Percentiles rank a stretch among this genome's conserved stretches.
Evolutionary conservation across 192 early-diverging fungal species (phyloP).

Genomic region (Haplosporangium gracile): DNA sequence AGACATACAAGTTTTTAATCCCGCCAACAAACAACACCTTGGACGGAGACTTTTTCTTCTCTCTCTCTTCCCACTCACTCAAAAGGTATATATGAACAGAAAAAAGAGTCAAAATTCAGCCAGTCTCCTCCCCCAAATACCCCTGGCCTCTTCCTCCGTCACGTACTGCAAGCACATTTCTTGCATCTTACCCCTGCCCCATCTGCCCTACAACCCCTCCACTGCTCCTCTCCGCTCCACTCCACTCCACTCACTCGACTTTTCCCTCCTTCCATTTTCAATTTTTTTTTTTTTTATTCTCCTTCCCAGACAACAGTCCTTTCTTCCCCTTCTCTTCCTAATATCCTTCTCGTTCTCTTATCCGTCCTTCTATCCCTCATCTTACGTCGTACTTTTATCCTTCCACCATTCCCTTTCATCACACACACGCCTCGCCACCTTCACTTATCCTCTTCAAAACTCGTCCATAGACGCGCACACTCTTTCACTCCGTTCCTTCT

Average conservation of each 20-base stretch:
- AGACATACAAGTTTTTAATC: too few relatives aligned
- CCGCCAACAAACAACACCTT: too few relatives aligned
- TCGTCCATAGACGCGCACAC: neutral
- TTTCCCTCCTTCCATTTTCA: neutral
- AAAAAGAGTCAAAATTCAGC: too few relatives aligned
- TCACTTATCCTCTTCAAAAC: neutral
- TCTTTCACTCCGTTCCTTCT: neutral
- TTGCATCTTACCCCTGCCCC: neutral
- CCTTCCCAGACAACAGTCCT: neutral
- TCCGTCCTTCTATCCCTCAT: neutral
- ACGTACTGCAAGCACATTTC: neutral
- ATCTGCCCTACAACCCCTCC: too few relatives aligned
- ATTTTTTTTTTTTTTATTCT: neutral
- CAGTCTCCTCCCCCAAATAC: too few relatives aligned
- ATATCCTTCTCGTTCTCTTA: neutral
- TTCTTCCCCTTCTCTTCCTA: neutral
- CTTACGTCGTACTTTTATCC: neutral
- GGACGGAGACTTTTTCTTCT: neutral
- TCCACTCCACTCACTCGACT: neutral
- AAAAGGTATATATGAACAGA: too few relatives aligned
- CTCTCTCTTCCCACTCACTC: neutral
- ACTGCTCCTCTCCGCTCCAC: neutral
- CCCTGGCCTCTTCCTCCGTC: neutral
- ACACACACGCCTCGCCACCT: neutral
- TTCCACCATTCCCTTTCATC: neutral